Percentiles rank a stretch among this genome's conserved stretches.
Evolutionary conservation across 192 early-diverging fungal genomes (phyloP).

Genomic region (Gryganskiella cystojenkinii): DNA sequence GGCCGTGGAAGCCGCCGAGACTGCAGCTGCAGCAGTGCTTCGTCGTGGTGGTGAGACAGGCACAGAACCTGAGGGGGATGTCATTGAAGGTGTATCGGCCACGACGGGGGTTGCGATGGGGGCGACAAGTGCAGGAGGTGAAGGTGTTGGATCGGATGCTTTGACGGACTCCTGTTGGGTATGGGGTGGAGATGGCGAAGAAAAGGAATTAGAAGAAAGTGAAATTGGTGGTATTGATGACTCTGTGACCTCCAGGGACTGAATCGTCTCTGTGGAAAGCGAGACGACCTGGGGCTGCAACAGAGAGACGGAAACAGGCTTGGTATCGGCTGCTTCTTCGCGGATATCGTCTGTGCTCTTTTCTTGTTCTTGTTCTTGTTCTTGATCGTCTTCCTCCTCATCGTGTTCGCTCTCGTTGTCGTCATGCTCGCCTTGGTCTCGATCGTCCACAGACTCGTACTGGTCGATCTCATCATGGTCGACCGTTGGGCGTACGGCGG

Average conservation of each 20-base stretch:
- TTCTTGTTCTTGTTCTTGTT: neutral
- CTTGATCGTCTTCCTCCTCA: constrained; percentile 1
- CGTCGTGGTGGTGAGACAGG: neutral
- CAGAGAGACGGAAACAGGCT: no score
- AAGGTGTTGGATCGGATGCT: no score
- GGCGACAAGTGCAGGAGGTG: neutral
- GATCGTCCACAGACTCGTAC: neutral
- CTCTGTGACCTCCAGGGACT: no score
- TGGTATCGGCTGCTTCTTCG: no score
- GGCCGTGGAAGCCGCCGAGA: constrained; percentile 9
- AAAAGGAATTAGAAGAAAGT: neutral
- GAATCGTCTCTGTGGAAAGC: no score
- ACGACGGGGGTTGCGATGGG: neutral
- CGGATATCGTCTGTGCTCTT: neutral
- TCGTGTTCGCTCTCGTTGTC: neutral
- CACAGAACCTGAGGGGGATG: neutral
- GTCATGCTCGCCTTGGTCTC: neutral
- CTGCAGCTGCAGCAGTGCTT: neutral
- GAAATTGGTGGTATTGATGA: neutral
- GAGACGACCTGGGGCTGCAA: no score
- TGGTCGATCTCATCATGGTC: no score
- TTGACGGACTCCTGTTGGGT: no score
- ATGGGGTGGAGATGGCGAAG: neutral
- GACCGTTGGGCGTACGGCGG: neutral
- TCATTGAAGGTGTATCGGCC: neutral